phyloP scores from a whole-genome alignment of 768 basidiomycete genomes.

The Termitomyces eurrhizus region DNA sequence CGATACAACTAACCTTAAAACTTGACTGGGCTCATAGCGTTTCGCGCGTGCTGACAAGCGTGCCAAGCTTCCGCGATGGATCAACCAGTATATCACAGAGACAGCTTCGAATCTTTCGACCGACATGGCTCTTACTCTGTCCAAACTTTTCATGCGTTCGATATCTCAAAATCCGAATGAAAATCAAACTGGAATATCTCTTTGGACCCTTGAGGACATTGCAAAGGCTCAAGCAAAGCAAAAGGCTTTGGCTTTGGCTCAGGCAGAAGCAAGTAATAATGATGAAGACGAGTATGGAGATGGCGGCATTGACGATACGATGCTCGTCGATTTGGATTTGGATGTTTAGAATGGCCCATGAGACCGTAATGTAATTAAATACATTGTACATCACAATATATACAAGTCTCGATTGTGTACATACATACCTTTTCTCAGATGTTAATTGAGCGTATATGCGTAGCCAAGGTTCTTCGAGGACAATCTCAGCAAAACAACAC shows the following conservation, averaged over 20 bases:
- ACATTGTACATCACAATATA: conserved; percentile 1
- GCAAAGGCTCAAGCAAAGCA: conserved; percentile 83
- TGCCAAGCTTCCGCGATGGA: conserved; percentile 96
- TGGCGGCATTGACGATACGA: conserved; percentile 62
- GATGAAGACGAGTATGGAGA: conserved; percentile 65
- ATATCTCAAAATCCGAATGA: conserved; percentile 98
- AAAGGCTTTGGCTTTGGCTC: conserved; percentile 61
- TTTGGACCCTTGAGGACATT: conserved; percentile 94
- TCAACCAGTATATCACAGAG: conserved; percentile 99
- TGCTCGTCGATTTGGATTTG: conserved; percentile 57
- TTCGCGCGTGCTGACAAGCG: conserved; percentile 92
- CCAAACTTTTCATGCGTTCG: conserved; percentile 96
- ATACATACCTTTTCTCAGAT: background rate
- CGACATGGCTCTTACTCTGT: conserved; percentile 93
- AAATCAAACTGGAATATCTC: conserved; percentile 88
- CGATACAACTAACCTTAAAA: background rate
- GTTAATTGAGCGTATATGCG: background rate
- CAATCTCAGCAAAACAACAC: too few species aligned
- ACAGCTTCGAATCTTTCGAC: conserved; percentile 96
- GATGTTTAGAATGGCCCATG: conserved; percentile 26
- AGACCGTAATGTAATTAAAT: background rate
- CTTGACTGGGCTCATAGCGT: conserved; percentile 44
- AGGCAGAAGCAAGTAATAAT: conserved; percentile 32
- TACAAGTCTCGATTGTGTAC: background rate
- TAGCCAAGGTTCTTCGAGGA: too few species aligned